Base-by-base conservation (phyloP, 2,329 filamentous ascomycete species). In the Leptographium wingfieldii region DNA sequence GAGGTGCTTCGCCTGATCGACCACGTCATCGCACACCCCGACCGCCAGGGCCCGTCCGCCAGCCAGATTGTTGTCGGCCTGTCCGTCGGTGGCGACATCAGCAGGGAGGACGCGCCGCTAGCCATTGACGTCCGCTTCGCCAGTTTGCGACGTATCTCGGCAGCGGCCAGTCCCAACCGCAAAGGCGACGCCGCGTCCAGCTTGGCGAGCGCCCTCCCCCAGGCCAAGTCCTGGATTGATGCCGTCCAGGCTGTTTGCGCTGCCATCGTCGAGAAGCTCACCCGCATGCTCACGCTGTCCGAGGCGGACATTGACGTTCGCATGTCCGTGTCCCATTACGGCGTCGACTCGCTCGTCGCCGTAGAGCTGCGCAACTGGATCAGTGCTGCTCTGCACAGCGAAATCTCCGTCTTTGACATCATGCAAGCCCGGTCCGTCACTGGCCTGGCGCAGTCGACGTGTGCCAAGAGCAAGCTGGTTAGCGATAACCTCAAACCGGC, bases 291-390 rank as follows among this genome's bases (percentile, higher is more conserved):
- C 7, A 12, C 48, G 22, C 9, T 49, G 22, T 11, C 48, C 22
- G n/a, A 10, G 7, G 43, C 16, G 3, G 16, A 48, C n/a, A 48
- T 48, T 19, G 43, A 48, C 43, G 43, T 48, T 48, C n/a, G 7
- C 43, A 33, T 67, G 61, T 65, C 69, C 2, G 66, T 72, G 1
- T 68, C 69, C 1, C 68, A 69, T 3, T 71, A 69, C 48, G 73
- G 74, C 0, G 68, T 74, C 9, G 73, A 76, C 65, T 74, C 73
- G 1, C 68, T 78, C 0, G 70, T 78, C 33, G 75, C 74, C 1
- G 71, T 77, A 0, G 75, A 78, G 64, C 53, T 78, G 38, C 65
- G 75, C 31, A 58, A 58, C 43, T 58, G 56, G 56, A 25, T 53
- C 29, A 25, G 48, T 25, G 48, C 48, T 9, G 5, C 43, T 19